phyloP scores from a whole-genome alignment of 1,284 basidiomycete species.

The Peniophora sp. region DNA sequence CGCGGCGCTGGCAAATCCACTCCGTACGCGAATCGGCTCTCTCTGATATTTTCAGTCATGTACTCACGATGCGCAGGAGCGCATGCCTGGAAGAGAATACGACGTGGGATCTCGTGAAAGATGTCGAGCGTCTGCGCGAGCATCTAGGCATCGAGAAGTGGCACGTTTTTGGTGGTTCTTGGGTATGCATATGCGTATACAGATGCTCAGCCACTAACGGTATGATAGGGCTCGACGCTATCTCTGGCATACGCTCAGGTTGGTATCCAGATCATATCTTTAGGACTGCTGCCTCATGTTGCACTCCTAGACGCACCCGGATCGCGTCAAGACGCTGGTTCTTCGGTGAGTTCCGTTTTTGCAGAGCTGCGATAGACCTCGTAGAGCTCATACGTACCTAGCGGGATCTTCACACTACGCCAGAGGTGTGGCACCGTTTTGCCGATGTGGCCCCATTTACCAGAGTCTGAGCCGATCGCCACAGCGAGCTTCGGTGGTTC shows the following conservation, averaged over 20 bases:
- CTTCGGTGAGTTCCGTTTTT: slow-evolving; percentile 50
- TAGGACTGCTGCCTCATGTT: neutral
- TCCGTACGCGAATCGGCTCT: slow-evolving; percentile 41
- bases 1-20: slow-evolving; percentile 81
- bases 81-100: slow-evolving; percentile 84
- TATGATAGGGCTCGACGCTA: slow-evolving; percentile 77
- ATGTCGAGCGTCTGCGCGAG: slow-evolving; percentile 78
- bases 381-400: slow-evolving; percentile 16
- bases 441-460: neutral
- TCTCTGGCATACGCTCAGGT: slow-evolving; percentile 84
- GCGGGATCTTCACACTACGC: slow-evolving; percentile 85
- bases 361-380: neutral
- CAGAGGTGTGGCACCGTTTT: slow-evolving; percentile 41
- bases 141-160: slow-evolving; percentile 68
- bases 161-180: slow-evolving; percentile 90
- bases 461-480: neutral
- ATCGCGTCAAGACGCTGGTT: slow-evolving; percentile 72
- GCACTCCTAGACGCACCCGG: slow-evolving; percentile 62
- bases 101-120: slow-evolving; percentile 90
- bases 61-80: slow-evolving; percentile 30
- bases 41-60: neutral
- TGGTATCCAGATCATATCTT: slow-evolving; percentile 4
- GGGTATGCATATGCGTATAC: slow-evolving; percentile 42
- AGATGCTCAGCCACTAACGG: neutral
- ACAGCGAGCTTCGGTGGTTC: slow-evolving; percentile 84